A percentile compares a stretch with the other conserved stretches of the same genome.
Evolutionary conservation across 305 asterid species (phyloP).

Genomic region (Solanum hybrid): DNA sequence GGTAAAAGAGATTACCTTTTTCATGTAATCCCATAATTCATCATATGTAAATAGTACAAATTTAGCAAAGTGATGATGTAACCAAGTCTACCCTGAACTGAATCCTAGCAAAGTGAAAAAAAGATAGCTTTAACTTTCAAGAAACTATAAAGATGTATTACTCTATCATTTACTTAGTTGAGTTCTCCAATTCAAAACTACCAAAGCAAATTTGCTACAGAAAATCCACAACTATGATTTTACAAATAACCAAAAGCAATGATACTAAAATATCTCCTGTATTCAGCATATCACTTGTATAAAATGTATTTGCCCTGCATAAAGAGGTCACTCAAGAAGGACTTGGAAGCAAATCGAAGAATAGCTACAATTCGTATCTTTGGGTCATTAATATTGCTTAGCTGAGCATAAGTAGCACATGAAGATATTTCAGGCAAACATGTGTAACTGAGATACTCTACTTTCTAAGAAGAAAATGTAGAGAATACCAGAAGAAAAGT

Average conservation of each 20-base stretch:
- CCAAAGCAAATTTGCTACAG: background rate
- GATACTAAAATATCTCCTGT: too few relatives aligned
- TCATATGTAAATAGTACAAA: slow-evolving; percentile 73
- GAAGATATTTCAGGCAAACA: background rate
- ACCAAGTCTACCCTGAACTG: slow-evolving; percentile 43
- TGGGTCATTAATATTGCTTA: background rate
- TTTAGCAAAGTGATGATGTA: slow-evolving; percentile 62
- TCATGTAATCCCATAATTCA: slow-evolving; percentile 48
- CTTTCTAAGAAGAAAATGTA: too few relatives aligned
- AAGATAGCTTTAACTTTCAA: slow-evolving; percentile 9
- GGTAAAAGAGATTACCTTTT: too few relatives aligned
- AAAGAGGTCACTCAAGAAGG: background rate
- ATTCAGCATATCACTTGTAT: slow-evolving; percentile 41
- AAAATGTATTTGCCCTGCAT: background rate
- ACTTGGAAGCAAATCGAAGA: background rate
- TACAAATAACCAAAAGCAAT: too few relatives aligned
- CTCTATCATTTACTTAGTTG: background rate
- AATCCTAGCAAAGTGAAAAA: slow-evolving; percentile 17
- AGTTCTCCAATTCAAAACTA: background rate
- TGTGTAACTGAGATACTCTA: too few relatives aligned
- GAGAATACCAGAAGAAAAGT: too few relatives aligned
- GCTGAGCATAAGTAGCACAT: background rate
- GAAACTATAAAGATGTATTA: background rate
- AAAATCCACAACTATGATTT: background rate
- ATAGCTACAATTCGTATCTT: background rate